Evolutionary conservation across 164 flowering plant species (phyloP), one percentile per base, ranked within the genome.

Genomic region (Euptelea pleiosperma): DNA sequence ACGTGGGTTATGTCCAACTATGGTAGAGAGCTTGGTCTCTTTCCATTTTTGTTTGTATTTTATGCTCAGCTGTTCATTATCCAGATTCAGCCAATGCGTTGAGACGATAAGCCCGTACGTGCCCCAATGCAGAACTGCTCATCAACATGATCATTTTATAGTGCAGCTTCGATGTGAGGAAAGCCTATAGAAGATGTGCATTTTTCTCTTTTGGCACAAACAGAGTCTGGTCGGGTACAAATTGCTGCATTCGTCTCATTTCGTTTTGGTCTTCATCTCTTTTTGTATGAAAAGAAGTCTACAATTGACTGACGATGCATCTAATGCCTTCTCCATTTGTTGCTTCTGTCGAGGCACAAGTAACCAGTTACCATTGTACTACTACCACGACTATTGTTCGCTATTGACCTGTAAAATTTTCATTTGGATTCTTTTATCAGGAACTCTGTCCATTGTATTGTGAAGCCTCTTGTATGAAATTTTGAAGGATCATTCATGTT

Each of bases 281-380:
- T 15, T 11, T 12, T 24, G 30, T 21, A 53, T 33, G 30, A 53
- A 53, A 53, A 25, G 43, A 53, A 53, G 36, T 51, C 16, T 6
- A 21, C 29, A 53, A 15, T 35, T 22, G 9, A 21, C 57, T 36
- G 16, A 3, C 11, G 43, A 30, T 53, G 44, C 39, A 53, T 22
- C 14, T n/a, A n/a, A n/a, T 53, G 1, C 19, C 12, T n/a, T 36
- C 57, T 36, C 30, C 19, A 53, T 36, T 53, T 37, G 30, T 53
- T 36, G 42, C 31, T 35, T 53, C 57, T 37, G 21, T 53, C 16
- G 42, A n/a, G 48, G 48, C 35, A 30, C n/a, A 39, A 12, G 48
- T 29, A 2, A 12, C 24, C 25, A 9, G 18, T 41, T 42, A 56
- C 49, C 22, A 3, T 14, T 54, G 45, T 37, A 42, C 60, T 44